Conservation (phyloP, 345 rosid genomes). For the Pugionium dolabratum region DNA sequence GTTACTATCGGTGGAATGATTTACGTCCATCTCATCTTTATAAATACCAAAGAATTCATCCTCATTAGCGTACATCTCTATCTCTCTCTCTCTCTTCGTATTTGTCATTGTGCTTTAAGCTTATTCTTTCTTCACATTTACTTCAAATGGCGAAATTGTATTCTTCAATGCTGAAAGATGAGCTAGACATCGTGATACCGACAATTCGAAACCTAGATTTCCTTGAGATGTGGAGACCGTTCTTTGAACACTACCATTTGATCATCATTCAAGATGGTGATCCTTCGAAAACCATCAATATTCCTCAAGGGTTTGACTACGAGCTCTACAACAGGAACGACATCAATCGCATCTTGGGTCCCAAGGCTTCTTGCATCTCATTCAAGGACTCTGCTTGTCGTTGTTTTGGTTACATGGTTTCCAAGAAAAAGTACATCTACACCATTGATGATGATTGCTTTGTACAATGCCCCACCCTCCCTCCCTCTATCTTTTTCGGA, state of each 20-base stretch:
- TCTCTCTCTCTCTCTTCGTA: slow-evolving; percentile 10
- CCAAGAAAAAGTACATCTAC: slow-evolving; percentile 32
- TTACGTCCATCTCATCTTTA: slow-evolving; percentile 8
- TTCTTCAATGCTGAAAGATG: slow-evolving; percentile 35
- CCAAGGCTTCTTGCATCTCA: slow-evolving; percentile 18
- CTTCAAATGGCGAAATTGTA: slow-evolving; percentile 30
- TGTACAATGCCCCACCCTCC: slow-evolving; percentile 35
- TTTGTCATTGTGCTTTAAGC: slow-evolving; percentile 10
- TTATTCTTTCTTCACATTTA: slow-evolving; percentile 6
- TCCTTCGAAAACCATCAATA: slow-evolving; percentile 32
- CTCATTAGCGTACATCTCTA: neutral
- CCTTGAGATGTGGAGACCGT: slow-evolving; percentile 32
- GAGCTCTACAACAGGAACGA: slow-evolving; percentile 40
- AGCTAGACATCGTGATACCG: too few relatives aligned
- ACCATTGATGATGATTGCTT: slow-evolving; percentile 71
- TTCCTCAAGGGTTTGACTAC: slow-evolving; percentile 37
- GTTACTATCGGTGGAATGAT: neutral
- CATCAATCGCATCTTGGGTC: slow-evolving; percentile 39
- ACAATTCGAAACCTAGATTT: too few relatives aligned
- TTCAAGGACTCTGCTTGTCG: too few relatives aligned
- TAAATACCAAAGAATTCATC: slow-evolving; percentile 25
- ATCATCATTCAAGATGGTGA: slow-evolving; percentile 43
- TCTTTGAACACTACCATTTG: slow-evolving; percentile 36
- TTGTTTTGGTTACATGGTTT: too few relatives aligned
- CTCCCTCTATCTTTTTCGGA: neutral